phyloP scores from a whole-genome alignment of 331 rosid genomes.

The Pyracantha coccinea region DNA sequence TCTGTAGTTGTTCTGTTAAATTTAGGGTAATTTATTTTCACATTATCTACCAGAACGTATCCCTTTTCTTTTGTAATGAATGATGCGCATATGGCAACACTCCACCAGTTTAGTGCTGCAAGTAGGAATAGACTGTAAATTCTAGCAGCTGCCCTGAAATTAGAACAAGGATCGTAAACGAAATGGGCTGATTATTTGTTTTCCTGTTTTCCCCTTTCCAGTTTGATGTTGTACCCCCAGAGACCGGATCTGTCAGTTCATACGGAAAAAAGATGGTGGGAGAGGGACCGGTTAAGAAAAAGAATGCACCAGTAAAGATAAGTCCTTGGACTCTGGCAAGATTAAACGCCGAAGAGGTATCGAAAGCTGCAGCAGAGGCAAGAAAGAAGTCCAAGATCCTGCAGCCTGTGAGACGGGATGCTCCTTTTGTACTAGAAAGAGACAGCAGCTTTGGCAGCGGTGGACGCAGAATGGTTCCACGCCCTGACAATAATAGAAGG shows the following conservation, averaged over 20 bases:
- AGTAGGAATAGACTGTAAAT: neutral
- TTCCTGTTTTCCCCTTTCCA: slow-evolving; percentile 17
- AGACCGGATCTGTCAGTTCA: slow-evolving; percentile 79
- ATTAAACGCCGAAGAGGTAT: slow-evolving; percentile 81
- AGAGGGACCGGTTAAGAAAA: slow-evolving; percentile 64
- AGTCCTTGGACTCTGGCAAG: slow-evolving; percentile 97
- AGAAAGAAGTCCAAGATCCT: slow-evolving; percentile 88
- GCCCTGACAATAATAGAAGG: slow-evolving; percentile 59
- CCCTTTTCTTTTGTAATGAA: neutral
- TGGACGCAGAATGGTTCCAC: slow-evolving; percentile 53
- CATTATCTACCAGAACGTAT: too few species aligned
- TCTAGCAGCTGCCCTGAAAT: neutral
- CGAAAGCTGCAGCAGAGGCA: slow-evolving; percentile 97
- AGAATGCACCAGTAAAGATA: slow-evolving; percentile 77
- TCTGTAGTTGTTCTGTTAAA: too few species aligned
- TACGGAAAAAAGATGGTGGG: slow-evolving; percentile 48
- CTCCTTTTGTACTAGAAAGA: slow-evolving; percentile 45
- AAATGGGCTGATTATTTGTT: neutral
- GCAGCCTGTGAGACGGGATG: slow-evolving; percentile 72
- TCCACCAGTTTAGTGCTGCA: neutral
- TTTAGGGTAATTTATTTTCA: too few species aligned
- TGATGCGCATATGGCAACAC: neutral
- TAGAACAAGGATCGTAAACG: too few species aligned
- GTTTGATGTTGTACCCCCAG: slow-evolving; percentile 97
- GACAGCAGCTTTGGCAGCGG: slow-evolving; percentile 63